These are phyloP conservation scores for Wickerhamomyces subpelliculosus DNA, from an alignment of 805 yeast genomes.

Conservation along the genomic window DNA sequence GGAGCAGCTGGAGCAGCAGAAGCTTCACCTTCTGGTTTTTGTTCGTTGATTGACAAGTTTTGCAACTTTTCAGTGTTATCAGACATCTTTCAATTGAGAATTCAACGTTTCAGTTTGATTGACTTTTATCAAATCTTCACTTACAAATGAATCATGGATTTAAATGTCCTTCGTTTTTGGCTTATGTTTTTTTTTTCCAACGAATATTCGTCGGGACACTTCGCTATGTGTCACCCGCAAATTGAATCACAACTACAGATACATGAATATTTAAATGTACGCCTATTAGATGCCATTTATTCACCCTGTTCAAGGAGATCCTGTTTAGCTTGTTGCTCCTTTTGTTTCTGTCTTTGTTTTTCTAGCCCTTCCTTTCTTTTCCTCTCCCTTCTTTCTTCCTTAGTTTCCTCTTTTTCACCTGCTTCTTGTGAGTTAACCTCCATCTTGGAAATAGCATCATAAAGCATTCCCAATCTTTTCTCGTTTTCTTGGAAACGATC, in stretches of 20 bases:
- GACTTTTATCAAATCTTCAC: not conserved
- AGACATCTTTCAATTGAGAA: conserved; percentile 10
- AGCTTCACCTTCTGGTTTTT: conserved; percentile 1
- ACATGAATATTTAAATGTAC: too few species aligned
- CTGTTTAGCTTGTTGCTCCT: conserved; percentile 1
- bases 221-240: too few species aligned
- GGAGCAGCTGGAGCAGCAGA: conserved; percentile 33
- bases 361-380: conserved; percentile 41
- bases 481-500: conserved; percentile 65
- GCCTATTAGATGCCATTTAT: too few species aligned
- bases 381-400: conserved; percentile 49
- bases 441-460: conserved; percentile 33
- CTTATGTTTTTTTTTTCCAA: too few species aligned
- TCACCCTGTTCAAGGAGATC: too few species aligned
- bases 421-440: conserved; percentile 1
- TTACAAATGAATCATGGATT: too few species aligned
- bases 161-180: too few species aligned
- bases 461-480: conserved; percentile 44
- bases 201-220: too few species aligned
- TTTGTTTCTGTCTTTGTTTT: conserved; percentile 16
- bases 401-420: conserved; percentile 33
- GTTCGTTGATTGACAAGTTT: conserved; percentile 1
- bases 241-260: too few species aligned
- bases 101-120: not conserved
- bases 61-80: conserved; percentile 10